Evolutionary conservation across 352 stramenopile genomes (phyloP), one percentile per base, ranked within the genome.

Genomic region (Pythium sp.): DNA sequence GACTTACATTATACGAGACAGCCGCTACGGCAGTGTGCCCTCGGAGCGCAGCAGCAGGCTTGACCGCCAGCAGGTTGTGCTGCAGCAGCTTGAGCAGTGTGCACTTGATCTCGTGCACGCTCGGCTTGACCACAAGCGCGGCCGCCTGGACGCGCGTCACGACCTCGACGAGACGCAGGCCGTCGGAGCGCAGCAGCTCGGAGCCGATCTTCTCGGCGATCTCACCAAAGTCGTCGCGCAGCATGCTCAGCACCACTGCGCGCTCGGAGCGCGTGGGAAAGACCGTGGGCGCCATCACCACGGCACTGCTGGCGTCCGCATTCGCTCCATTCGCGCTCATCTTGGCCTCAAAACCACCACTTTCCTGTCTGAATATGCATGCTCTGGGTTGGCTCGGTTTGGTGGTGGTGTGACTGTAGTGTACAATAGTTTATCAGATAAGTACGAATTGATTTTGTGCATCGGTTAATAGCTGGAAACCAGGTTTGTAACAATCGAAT

Each of bases 11-110:
- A 65, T 93, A 93, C 7, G 76, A 77, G 30, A 74, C 68, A 11
- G 80, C 70, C 15, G 65, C 55, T 1, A 55, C 58, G 11, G 71
- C n/a, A 46, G 61, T 24, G 43, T 56, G n/a, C 41, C 58, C 49
- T 73, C 74, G 62, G 59, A 70, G 26, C 60, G 53, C 51, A 4
- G 69, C 65, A n/a, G 73, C 79, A 15, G 80, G 76, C 53, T 78
- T 79, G 57, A 94, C 80, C n/a, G 76, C 68, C 55, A 96, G 72
- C 67, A 95, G 41, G 72, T 96, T 96, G 76, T 96, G 89, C 74
- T 96, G 89, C 72, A 96, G 73, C 62, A 96, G 73, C 77, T 94
- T 95, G 58, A 96, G 83, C 66, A 96, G 64, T 51, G 79, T 86
- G 58, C 81, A 84, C 67, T 94, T 96, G 74, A 96, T 89, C 64